Percentiles rank a stretch among this genome's conserved stretches.
These are phyloP conservation scores for Solanum gandarillasii DNA, from an alignment of 257 asterid species.

Conservation along the genomic window DNA sequence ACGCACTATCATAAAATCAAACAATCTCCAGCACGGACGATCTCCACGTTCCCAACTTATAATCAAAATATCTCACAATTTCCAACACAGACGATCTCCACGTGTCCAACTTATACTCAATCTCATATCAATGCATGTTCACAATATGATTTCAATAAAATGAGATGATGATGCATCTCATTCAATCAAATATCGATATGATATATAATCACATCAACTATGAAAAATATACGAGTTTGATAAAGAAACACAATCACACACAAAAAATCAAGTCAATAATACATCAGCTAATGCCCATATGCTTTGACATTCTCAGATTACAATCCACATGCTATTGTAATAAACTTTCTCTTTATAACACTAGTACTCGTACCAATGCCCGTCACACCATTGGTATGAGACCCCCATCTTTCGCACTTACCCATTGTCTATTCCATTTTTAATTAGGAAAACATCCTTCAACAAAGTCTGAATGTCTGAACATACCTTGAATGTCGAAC, in stretches of 20 bases:
- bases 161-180: background rate
- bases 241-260: background rate
- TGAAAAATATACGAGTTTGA: too few species aligned
- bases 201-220: background rate
- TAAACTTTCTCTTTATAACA: background rate
- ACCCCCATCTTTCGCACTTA: background rate
- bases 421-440: too few species aligned
- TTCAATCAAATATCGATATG: background rate
- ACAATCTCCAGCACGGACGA: background rate
- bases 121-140: background rate
- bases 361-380: background rate
- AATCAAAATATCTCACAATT: background rate
- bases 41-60: background rate
- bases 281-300: background rate
- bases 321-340: background rate
- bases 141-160: background rate
- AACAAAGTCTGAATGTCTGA: background rate
- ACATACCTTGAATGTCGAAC: background rate
- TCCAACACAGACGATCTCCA: background rate
- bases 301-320: background rate
- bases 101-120: background rate
- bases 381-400: background rate
- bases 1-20: background rate
- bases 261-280: too few species aligned
- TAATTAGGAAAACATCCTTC: background rate